Base-by-base conservation (phyloP, 768 basidiomycete species). In the Steccherinum ochraceum region DNA sequence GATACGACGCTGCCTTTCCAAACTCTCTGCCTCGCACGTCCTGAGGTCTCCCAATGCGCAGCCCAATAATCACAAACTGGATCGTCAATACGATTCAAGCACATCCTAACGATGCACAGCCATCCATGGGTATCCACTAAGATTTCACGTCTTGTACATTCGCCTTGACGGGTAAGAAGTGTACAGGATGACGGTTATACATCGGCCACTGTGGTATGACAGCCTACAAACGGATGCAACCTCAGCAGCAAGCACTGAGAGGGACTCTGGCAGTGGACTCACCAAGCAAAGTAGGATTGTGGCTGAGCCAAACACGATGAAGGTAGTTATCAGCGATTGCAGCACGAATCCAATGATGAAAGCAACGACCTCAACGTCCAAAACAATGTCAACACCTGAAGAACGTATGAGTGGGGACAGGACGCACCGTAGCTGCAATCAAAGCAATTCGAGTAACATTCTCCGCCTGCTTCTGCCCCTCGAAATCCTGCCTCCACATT, bases 201-300 rank as follows among this genome's bases (percentile, higher is more conserved):
- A 77, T 68, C 0, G 81, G 76, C 88, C 88, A 90, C 7, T 82
- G 81, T 0, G 87, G 88, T 3, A 89, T 53, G 12, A 81, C 70
- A 44, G 73, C 64, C 87, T 89, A 55, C 12, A 45, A 16, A 42
- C 26, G n/a, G n/a, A n/a, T n/a, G 13, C 42, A 45, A 24, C 12
- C 18, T 16, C 23, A 26, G 24, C 7, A n/a, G 19, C 19, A 19
- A 45, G 45, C 18, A 52, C 18, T 19, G 20, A 13, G 1, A 27
- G 24, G 40, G 18, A 20, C 23, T 20, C 23, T 10, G 3, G 12
- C 19, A 24, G 20, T 13, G 45, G 5, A 55, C 56, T 47, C 23
- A 59, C 56, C 21, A 59, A 19, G 21, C 48, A 56, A 44, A 59
- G 27, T 1, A 49, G 24, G 10, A 61, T 11, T 0, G 57, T 52